phyloP scores from a whole-genome alignment of 805 yeast genomes.

The Lipomyces starkeyi region DNA sequence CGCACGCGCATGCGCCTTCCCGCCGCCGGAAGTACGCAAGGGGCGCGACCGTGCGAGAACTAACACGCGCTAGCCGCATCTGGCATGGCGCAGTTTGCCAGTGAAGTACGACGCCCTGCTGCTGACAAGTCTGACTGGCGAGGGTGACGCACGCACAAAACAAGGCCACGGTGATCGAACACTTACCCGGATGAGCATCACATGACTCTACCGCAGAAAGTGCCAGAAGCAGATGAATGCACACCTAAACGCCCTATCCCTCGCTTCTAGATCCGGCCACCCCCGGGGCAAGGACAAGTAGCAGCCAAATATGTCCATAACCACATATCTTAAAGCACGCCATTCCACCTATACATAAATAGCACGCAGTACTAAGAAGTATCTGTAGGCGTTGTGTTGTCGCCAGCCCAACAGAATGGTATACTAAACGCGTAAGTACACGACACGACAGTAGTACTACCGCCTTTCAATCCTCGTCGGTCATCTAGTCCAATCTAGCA shows the following conservation, averaged over 20 bases:
- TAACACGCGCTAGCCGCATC: not conserved
- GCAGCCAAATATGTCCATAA: too few relatives aligned
- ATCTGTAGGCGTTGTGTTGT: not conserved
- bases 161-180: not conserved
- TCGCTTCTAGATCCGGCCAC: too few relatives aligned
- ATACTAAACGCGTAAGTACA: not conserved
- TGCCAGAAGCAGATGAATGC: not conserved
- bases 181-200: not conserved
- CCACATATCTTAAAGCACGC: not conserved
- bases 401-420: not conserved
- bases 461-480: not conserved
- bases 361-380: not conserved
- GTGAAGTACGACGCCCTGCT: not conserved
- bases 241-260: too few relatives aligned
- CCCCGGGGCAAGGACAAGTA: too few relatives aligned
- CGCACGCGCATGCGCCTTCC: not conserved
- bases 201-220: not conserved
- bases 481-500: not conserved
- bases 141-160: not conserved
- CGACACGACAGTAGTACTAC: not conserved
- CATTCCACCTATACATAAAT: not conserved
- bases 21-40: constrained; percentile 1
- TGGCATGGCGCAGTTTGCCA: not conserved
- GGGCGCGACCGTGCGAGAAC: not conserved
- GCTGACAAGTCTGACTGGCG: not conserved